These are phyloP conservation scores for Tympanopsis confertula DNA, from an alignment of 2,329 filamentous ascomycete species.

Conservation along the genomic window DNA sequence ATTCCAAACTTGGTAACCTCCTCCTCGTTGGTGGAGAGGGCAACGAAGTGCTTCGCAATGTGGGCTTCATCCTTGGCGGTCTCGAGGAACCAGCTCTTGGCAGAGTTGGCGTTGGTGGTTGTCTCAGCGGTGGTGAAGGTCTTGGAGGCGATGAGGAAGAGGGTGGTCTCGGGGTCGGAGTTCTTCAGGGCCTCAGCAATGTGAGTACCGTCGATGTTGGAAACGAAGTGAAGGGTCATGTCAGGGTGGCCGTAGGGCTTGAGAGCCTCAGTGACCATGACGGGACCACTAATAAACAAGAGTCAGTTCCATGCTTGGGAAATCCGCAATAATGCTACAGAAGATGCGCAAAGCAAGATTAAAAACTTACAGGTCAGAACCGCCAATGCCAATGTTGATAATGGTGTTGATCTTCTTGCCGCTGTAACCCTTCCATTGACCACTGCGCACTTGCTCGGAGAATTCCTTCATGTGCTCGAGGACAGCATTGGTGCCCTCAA, in stretches of 20 bases:
- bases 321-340: no score
- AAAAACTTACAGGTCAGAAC: slow-evolving; percentile 78
- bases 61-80: slow-evolving; percentile 65
- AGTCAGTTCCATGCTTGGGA: no score
- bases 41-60: slow-evolving; percentile 97
- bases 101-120: slow-evolving; percentile 89
- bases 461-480: slow-evolving; percentile 98
- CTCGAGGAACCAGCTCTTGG: slow-evolving; percentile 93
- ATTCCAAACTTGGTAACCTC: slow-evolving; percentile 99
- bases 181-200: slow-evolving; percentile 81
- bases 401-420: slow-evolving; percentile 96
- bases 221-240: slow-evolving; percentile 92
- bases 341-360: neutral
- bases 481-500: slow-evolving; percentile 82
- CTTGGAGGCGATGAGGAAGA: slow-evolving; percentile 97
- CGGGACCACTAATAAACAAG: slow-evolving; percentile 59
- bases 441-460: slow-evolving; percentile 84
- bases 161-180: slow-evolving; percentile 93
- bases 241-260: slow-evolving; percentile 83
- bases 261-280: slow-evolving; percentile 97
- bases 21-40: slow-evolving; percentile 85
- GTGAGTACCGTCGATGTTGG: slow-evolving; percentile 98
- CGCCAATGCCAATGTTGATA: slow-evolving; percentile 95
- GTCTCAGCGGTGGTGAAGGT: slow-evolving; percentile 99
- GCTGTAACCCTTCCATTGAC: slow-evolving; percentile 92